These are phyloP conservation scores for Rhodotorula diobovata DNA, from an alignment of 768 basidiomycete genomes.

Conservation along the genomic window DNA sequence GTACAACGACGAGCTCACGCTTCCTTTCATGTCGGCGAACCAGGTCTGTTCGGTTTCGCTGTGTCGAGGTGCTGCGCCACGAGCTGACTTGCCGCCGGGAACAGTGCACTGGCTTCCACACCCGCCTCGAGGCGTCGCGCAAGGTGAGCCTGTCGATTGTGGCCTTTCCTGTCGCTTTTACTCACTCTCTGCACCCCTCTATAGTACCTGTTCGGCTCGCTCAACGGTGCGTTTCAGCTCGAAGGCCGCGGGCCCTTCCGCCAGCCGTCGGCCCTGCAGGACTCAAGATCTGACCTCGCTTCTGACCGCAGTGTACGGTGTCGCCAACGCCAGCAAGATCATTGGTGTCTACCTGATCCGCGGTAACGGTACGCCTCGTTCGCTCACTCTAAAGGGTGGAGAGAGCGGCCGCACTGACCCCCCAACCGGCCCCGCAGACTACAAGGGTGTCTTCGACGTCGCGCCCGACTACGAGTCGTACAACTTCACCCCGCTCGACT, in stretches of 20 bases:
- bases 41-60: conserved; percentile 47
- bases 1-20: conserved; percentile 88
- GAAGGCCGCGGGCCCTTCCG: too few species aligned
- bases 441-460: conserved; percentile 8
- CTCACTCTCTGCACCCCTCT: neutral
- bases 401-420: too few species aligned
- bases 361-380: conserved; percentile 58
- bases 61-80: neutral
- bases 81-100: conserved; percentile 48
- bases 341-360: conserved; percentile 78
- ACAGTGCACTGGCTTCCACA: conserved; percentile 89
- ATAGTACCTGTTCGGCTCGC: conserved; percentile 89
- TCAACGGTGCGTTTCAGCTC: conserved; percentile 55
- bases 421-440: conserved; percentile 32
- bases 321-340: conserved; percentile 70
- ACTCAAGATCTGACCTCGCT: too few species aligned
- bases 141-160: conserved; percentile 1
- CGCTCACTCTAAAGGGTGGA: too few species aligned
- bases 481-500: conserved; percentile 68
- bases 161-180: neutral
- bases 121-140: conserved; percentile 92
- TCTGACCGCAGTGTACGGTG: conserved; percentile 69
- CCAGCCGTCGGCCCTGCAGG: too few species aligned
- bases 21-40: conserved; percentile 90
- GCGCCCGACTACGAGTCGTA: conserved; percentile 71